Base-by-base conservation (phyloP, 2,329 filamentous ascomycete species). In the Ambrosiella cleistominuta region DNA sequence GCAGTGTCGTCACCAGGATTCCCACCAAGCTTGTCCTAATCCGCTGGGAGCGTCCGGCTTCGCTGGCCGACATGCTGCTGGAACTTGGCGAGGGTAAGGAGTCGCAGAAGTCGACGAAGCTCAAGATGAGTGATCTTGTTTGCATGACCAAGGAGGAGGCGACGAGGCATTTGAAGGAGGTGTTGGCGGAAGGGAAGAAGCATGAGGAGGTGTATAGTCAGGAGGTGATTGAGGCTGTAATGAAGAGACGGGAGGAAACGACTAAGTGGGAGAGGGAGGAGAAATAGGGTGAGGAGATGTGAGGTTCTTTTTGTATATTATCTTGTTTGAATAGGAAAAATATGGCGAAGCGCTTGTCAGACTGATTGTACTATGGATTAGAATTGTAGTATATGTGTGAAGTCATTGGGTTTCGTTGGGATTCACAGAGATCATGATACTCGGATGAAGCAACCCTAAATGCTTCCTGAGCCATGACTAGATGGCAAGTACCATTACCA, bases 101-200 rank as follows among this genome's bases (percentile, higher is more conserved):
- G n/a, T 81, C 83, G 19, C 90, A 97, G 68, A 94, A 86, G 66
- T 81, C 77, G 51, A 83, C 86, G n/a, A 78, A 75, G 2, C 64
- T 97, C 3, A 70, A 75, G 38, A 70, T 91, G 64, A 75, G 77
- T 36, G 83, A 95, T 51, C 67, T 96, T 61, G 89, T 95, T 0
- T 86, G 86, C 64, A 88, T 96, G 87, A 96, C 90, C 0, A 95
- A 90, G 68, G 90, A 96, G 61, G 90, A 96, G 70, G 87, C 86
- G 2, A 71, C 76, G 13, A 76, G 79, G 60, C 93, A 98, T 69
- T 87, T 94, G 67, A 86, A 82, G 68, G 75, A 88, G 66, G 76
- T 97, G 1, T 72, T 97, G 50, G 83, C 80, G 64, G 86, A 80
- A 0, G 78, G 76, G 1, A 86, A 83, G 70, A 70, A 67, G 7